Conservation (phyloP, 2,329 filamentous ascomycete genomes). For the Colletotrichum spaethianum region DNA sequence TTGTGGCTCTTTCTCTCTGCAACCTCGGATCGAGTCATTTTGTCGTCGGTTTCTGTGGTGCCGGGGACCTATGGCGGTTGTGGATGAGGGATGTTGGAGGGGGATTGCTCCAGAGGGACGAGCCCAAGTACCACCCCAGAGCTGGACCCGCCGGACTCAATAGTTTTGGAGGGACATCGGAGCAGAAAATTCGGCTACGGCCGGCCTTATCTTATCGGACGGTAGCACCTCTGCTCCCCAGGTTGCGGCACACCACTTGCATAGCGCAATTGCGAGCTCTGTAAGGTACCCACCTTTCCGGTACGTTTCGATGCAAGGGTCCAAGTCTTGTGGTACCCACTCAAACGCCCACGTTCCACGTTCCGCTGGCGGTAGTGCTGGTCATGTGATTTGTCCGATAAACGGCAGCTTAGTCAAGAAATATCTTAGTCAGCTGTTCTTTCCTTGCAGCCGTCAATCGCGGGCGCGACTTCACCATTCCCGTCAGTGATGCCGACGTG, state of each 20-base stretch:
- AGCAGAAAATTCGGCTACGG: conserved; percentile 39
- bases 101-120: conserved; percentile 10
- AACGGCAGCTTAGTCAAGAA: not conserved
- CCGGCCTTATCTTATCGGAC: conserved; percentile 38
- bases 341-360: not conserved
- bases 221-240: conserved; percentile 18
- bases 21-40: conserved; percentile 50
- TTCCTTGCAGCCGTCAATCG: not conserved
- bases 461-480: not conserved
- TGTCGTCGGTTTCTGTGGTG: conserved; percentile 51
- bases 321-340: not conserved
- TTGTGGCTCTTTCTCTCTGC: conserved; percentile 51
- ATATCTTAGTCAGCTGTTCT: not conserved
- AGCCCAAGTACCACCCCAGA: not conserved
- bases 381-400: not conserved
- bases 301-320: not conserved
- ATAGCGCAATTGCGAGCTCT: conserved; percentile 7
- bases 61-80: conserved; percentile 20
- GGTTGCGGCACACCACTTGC: conserved; percentile 17
- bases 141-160: conserved; percentile 31
- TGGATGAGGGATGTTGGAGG: conserved; percentile 2
- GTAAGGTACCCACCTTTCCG: not conserved
- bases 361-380: not conserved
- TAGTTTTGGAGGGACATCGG: conserved; percentile 29
- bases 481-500: not conserved